phyloP scores from a whole-genome alignment of 495 filamentous ascomycete genomes.

The Xylaria grammica region DNA sequence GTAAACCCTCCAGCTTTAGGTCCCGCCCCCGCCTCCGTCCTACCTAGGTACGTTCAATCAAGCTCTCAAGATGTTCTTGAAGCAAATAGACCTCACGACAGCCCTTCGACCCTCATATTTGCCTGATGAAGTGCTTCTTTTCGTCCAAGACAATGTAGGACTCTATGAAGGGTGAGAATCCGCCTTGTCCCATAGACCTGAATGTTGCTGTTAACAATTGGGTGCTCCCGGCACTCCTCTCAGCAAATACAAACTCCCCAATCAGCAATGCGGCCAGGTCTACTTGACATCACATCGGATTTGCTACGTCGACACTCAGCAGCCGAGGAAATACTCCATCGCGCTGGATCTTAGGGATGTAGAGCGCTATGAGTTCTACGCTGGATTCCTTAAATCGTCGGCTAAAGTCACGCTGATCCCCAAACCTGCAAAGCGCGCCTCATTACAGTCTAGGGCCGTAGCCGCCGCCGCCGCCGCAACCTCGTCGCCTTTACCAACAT shows the following conservation, averaged over 20 bases:
- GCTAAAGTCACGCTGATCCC: slow-evolving; percentile 88
- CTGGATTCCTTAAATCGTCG: slow-evolving; percentile 93
- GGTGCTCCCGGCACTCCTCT: slow-evolving; percentile 11
- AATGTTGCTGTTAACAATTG: slow-evolving; percentile 27
- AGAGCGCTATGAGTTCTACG: slow-evolving; percentile 89
- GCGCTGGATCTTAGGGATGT: slow-evolving; percentile 89
- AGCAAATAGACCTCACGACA: slow-evolving; percentile 91
- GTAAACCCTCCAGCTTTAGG: slow-evolving; percentile 7
- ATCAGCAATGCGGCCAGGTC: slow-evolving; percentile 92
- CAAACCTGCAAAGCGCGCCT: slow-evolving; percentile 67
- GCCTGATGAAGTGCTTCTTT: slow-evolving; percentile 87
- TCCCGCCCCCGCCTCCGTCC: slow-evolving; percentile 3
- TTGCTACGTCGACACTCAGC: slow-evolving; percentile 90
- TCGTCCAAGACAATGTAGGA: slow-evolving; percentile 96
- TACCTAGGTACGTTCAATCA: slow-evolving; percentile 10
- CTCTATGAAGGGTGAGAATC: slow-evolving; percentile 90
- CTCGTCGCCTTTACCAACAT: slow-evolving; percentile 54
- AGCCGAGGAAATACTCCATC: slow-evolving; percentile 84
- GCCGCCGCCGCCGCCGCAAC: slow-evolving; percentile 32
- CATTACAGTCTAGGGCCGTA: slow-evolving; percentile 50
- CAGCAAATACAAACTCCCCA: slow-evolving; percentile 94
- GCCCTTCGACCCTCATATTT: slow-evolving; percentile 89
- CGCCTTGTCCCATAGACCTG: slow-evolving; percentile 6
- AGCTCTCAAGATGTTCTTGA: slow-evolving; percentile 61
- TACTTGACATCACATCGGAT: slow-evolving; percentile 94